Conservation (phyloP, 805 yeast genomes). For the Schwanniomyces vanrijiae region DNA sequence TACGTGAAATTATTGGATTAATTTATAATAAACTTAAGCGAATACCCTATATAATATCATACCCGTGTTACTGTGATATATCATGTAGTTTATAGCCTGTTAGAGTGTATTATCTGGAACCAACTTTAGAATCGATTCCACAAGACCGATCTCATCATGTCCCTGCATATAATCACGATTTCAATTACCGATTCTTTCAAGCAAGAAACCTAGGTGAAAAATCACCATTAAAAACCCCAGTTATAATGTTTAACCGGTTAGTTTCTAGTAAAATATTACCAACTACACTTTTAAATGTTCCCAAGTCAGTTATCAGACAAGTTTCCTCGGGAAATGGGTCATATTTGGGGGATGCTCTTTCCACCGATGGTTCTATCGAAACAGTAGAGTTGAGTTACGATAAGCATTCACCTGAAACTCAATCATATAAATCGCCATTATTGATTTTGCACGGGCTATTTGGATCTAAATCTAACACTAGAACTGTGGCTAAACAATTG, state of each 20-base stretch:
- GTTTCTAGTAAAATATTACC: not conserved
- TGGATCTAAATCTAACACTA: constrained; percentile 79
- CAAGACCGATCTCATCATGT: not conserved
- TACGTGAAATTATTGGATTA: constrained; percentile 73
- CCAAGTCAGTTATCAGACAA: not conserved
- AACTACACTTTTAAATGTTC: not conserved
- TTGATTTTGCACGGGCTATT: constrained; percentile 86
- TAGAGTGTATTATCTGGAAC: too few species aligned
- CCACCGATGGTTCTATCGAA: constrained; percentile 34
- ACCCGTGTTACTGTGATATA: not conserved
- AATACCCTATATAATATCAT: not conserved
- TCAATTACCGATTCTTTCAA: not conserved
- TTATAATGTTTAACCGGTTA: not conserved
- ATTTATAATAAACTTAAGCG: not conserved
- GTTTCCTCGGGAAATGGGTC: constrained; percentile 5
- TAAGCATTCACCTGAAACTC: constrained; percentile 32
- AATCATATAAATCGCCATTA: constrained; percentile 53
- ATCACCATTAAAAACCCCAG: not conserved
- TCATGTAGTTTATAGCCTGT: too few species aligned
- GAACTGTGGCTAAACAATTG: constrained; percentile 70
- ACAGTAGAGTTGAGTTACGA: constrained; percentile 61
- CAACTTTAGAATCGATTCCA: too few species aligned
- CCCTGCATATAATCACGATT: not conserved
- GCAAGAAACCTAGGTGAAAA: not conserved
- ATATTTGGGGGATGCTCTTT: constrained; percentile 33